phyloP scores from a whole-genome alignment of 2,329 filamentous ascomycete genomes.

The Cladosporium sp. region DNA sequence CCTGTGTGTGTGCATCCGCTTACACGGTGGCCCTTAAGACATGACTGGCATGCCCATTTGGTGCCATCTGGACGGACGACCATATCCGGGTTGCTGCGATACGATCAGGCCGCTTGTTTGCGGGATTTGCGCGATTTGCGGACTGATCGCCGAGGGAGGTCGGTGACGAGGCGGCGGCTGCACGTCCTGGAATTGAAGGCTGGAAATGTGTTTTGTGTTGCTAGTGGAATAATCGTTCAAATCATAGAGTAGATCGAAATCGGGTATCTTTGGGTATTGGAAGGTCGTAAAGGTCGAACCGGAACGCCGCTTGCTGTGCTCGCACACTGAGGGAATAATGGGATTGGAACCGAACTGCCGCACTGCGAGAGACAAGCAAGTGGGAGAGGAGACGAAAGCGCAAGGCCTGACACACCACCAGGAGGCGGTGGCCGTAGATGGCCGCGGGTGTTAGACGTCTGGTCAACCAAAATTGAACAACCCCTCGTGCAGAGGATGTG shows the following conservation, averaged over 20 bases:
- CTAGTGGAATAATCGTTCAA: slow-evolving; percentile 10
- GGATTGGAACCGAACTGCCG: background rate
- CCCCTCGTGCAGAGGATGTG: slow-evolving; percentile 12
- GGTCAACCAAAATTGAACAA: slow-evolving; percentile 12
- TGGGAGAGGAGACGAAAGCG: slow-evolving; percentile 18
- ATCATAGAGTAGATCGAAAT: slow-evolving; percentile 12
- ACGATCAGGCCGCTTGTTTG: slow-evolving; percentile 10
- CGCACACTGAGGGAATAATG: slow-evolving; percentile 10
- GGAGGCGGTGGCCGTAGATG: slow-evolving; percentile 32
- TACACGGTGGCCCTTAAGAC: slow-evolving; percentile 95
- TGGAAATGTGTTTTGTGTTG: slow-evolving; percentile 11
- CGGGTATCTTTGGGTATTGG: slow-evolving; percentile 15
- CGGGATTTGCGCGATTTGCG: slow-evolving; percentile 18
- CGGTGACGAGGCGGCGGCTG: background rate
- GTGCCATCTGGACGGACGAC: slow-evolving; percentile 64
- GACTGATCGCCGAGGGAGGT: slow-evolving; percentile 3
- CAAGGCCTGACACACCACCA: slow-evolving; percentile 32
- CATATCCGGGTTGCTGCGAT: slow-evolving; percentile 22
- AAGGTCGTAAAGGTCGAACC: slow-evolving; percentile 7
- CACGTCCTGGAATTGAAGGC: background rate
- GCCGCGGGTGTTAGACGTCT: slow-evolving; percentile 17
- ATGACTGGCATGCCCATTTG: slow-evolving; percentile 97
- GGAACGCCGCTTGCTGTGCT: slow-evolving; percentile 16
- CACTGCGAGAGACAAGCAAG: background rate
- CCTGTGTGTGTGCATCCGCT: slow-evolving; percentile 96